A percentile compares a stretch with the other conserved stretches of the same genome.
These are phyloP conservation scores for Arbutus unedo DNA, from an alignment of 148 eudicot genomes.

Conservation along the genomic window DNA sequence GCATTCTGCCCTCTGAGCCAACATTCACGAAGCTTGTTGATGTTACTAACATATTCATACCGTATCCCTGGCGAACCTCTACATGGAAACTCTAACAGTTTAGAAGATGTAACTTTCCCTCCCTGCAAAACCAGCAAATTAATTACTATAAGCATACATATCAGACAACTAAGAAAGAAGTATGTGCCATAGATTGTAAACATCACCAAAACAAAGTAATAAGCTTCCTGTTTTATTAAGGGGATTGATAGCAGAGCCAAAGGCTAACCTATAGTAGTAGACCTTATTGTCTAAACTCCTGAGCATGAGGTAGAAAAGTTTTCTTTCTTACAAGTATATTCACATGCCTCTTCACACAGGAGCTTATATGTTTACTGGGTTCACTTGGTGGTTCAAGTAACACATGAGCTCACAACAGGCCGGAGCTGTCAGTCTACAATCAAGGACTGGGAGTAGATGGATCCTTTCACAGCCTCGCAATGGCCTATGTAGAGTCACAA, in stretches of 20 bases:
- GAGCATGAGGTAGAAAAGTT: not conserved
- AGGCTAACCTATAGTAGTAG: not conserved
- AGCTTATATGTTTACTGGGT: not conserved
- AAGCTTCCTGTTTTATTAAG: not conserved
- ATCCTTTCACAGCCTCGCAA: not conserved
- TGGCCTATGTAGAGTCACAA: not conserved
- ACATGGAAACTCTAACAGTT: conserved; percentile 26
- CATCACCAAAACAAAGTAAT: not conserved
- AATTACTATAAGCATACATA: not conserved
- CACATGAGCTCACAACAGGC: not conserved
- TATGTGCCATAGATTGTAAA: not conserved
- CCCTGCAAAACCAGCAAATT: conserved; percentile 14
- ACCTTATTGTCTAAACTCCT: not conserved
- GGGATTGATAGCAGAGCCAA: not conserved
- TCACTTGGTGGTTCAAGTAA: not conserved
- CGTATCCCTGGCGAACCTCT: conserved; percentile 24
- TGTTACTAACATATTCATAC: conserved; percentile 21
- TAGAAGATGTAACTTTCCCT: conserved; percentile 11
- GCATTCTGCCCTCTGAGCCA: conserved; percentile 43
- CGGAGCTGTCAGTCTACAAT: not conserved
- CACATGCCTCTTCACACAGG: not conserved
- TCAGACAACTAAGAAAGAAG: not conserved
- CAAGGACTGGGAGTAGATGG: not conserved
- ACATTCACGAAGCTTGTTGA: conserved; percentile 50
- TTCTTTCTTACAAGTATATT: not conserved